A percentile compares a stretch with the other conserved stretches of the same genome.
phyloP scores from a whole-genome alignment of 805 yeast species.

The Metschnikowia drakensbergensis region DNA sequence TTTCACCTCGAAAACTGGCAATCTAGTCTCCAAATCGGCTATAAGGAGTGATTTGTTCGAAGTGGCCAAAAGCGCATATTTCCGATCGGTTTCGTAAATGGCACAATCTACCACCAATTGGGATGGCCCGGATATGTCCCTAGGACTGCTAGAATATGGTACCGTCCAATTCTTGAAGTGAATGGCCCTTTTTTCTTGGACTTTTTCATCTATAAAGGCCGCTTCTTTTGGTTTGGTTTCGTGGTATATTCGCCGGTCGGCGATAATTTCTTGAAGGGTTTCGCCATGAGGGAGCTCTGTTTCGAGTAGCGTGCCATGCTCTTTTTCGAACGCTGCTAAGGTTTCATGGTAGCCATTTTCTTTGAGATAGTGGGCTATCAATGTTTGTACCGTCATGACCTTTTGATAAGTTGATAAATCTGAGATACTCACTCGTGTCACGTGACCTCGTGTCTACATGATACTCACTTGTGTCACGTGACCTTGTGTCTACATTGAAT shows the following conservation, averaged over 20 bases:
- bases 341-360: conserved; percentile 47
- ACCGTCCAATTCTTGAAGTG: conserved; percentile 27
- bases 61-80: conserved; percentile 18
- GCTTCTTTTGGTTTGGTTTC: conserved; percentile 6
- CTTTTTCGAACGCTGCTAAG: conserved; percentile 45
- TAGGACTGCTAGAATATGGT: conserved; percentile 26
- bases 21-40: conserved; percentile 14
- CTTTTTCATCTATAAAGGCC: conserved; percentile 5
- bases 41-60: conserved; percentile 19
- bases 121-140: conserved; percentile 10
- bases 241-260: conserved; percentile 12
- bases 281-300: conserved; percentile 26
- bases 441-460: neutral
- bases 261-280: conserved; percentile 35
- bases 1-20: conserved; percentile 15
- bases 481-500: too few relatives aligned
- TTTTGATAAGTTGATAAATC: neutral
- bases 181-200: conserved; percentile 8
- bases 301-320: conserved; percentile 36
- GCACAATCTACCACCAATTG: conserved; percentile 25
- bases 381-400: conserved; percentile 23
- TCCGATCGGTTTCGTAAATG: neutral
- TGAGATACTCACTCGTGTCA: neutral
- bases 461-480: too few relatives aligned
- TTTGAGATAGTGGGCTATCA: conserved; percentile 59